Conservation (phyloP, 2,329 filamentous ascomycete genomes). For the Basipetospora chlamydospora region DNA sequence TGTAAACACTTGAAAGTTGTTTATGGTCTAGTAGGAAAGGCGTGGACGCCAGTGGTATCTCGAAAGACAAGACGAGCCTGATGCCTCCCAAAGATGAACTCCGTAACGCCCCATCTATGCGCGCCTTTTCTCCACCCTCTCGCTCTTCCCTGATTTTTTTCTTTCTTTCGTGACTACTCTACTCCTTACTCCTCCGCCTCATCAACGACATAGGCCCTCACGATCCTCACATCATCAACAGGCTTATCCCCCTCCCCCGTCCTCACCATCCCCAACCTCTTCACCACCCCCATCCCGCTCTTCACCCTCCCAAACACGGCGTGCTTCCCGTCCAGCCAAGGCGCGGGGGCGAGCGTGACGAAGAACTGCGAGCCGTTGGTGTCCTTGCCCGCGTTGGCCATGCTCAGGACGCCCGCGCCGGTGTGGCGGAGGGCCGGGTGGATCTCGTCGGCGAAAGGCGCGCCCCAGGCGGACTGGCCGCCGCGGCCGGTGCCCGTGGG, state of each 20-base stretch:
- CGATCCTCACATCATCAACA: conserved; percentile 66
- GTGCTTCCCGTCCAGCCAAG: conserved; percentile 94
- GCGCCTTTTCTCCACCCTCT: too few relatives aligned
- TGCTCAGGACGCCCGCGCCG: conserved; percentile 82
- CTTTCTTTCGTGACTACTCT: neutral
- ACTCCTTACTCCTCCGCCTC: conserved; percentile 25
- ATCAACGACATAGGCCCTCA: conserved; percentile 57
- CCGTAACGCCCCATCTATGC: too few relatives aligned
- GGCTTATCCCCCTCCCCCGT: conserved; percentile 72
- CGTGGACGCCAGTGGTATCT: too few relatives aligned
- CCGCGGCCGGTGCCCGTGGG: conserved; percentile 87
- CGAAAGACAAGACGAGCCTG: too few relatives aligned
- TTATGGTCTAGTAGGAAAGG: too few relatives aligned
- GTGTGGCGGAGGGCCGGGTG: conserved; percentile 67
- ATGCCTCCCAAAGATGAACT: too few relatives aligned
- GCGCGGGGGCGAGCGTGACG: conserved; percentile 82
- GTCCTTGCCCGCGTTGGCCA: conserved; percentile 89
- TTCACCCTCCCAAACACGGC: conserved; percentile 91
- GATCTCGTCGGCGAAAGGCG: conserved; percentile 92
- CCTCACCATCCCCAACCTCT: conserved; percentile 77
- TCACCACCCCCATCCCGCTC: conserved; percentile 66
- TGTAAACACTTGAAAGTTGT: too few relatives aligned
- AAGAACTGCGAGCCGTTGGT: conserved; percentile 97
- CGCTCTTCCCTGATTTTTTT: neutral
- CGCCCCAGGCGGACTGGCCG: conserved; percentile 78